phyloP scores from a whole-genome alignment of 345 rosid species.

The Acer yangbiense region DNA sequence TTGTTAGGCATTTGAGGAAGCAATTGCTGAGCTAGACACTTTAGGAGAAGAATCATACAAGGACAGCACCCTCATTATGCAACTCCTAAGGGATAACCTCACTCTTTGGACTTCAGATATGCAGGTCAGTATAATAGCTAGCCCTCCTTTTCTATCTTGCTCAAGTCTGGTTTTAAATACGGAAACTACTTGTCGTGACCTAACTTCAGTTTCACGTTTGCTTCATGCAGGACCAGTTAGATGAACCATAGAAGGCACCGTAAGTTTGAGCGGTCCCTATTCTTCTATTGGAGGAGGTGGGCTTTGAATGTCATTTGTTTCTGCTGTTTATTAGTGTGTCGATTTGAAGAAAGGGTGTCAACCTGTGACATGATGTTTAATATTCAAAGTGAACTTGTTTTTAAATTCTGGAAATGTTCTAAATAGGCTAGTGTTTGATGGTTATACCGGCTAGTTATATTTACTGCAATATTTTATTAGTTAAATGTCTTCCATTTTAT shows the following conservation, averaged over 20 bases:
- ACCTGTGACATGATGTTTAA: slow-evolving; percentile 23
- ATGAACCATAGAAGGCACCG: slow-evolving; percentile 55
- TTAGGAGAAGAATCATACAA: slow-evolving; percentile 96
- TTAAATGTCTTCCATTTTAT: background rate
- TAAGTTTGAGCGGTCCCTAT: slow-evolving; percentile 35
- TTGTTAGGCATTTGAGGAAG: slow-evolving; percentile 90
- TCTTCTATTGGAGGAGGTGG: slow-evolving; percentile 62
- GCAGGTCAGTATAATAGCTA: slow-evolving; percentile 51
- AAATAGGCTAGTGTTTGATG: slow-evolving; percentile 21
- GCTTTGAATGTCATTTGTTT: slow-evolving; percentile 64
- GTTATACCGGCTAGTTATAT: background rate
- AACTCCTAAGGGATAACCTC: slow-evolving; percentile 89
- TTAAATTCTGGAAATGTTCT: slow-evolving; percentile 21
- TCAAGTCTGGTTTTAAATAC: background rate
- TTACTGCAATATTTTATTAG: background rate
- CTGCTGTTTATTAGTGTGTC: slow-evolving; percentile 35
- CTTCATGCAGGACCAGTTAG: slow-evolving; percentile 69
- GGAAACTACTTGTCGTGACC: background rate
- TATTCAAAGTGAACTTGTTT: slow-evolving; percentile 20
- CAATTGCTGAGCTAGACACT: slow-evolving; percentile 92
- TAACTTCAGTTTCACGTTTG: background rate
- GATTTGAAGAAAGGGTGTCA: slow-evolving; percentile 14
- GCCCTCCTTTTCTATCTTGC: slow-evolving; percentile 2
- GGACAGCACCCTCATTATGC: slow-evolving; percentile 99
- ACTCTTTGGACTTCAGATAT: slow-evolving; percentile 98